phyloP scores from a whole-genome alignment of 495 filamentous ascomycete species.

The Haplographium delicatum region DNA sequence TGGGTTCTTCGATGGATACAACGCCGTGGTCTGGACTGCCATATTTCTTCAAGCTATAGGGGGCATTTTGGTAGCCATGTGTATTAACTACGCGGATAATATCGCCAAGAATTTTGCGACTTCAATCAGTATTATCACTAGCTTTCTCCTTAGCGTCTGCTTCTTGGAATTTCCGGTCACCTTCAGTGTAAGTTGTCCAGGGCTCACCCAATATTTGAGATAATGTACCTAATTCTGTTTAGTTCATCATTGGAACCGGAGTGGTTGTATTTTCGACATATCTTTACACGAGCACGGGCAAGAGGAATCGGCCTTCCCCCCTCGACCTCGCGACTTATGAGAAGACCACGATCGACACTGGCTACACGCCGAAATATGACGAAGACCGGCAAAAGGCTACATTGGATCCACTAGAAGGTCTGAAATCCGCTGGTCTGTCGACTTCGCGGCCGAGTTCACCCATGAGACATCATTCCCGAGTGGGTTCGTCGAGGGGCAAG shows the following conservation, averaged over 20 bases:
- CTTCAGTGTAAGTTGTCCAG: conserved; percentile 52
- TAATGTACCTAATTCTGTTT: conserved; percentile 8
- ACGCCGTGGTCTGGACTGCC: conserved; percentile 81
- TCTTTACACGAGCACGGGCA: conserved; percentile 64
- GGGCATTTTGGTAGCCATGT: conserved; percentile 76
- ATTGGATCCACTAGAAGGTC: conserved; percentile 14
- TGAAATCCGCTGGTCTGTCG: conserved; percentile 21
- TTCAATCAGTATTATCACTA: conserved; percentile 81
- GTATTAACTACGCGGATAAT: conserved; percentile 81
- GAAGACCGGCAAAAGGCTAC: conserved; percentile 10
- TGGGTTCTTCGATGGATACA: conserved; percentile 93
- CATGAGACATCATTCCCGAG: conserved; percentile 25
- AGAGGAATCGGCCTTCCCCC: conserved; percentile 58
- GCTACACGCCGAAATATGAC: conserved; percentile 24
- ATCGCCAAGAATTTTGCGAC: conserved; percentile 90
- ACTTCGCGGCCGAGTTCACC: conserved; percentile 24
- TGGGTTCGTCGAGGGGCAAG: conserved; percentile 24
- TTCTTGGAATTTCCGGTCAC: conserved; percentile 79
- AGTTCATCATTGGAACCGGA: conserved; percentile 79
- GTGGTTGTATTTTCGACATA: conserved; percentile 77
- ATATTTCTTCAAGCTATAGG: conserved; percentile 77
- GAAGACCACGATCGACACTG: conserved; percentile 49
- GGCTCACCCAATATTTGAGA: background rate
- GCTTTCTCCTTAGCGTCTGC: conserved; percentile 74
- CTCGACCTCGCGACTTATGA: conserved; percentile 73